Evolutionary conservation across 176 grass and related monocot species (phyloP), one percentile per base, ranked within the genome.

Genomic region (Avena atlantica): DNA sequence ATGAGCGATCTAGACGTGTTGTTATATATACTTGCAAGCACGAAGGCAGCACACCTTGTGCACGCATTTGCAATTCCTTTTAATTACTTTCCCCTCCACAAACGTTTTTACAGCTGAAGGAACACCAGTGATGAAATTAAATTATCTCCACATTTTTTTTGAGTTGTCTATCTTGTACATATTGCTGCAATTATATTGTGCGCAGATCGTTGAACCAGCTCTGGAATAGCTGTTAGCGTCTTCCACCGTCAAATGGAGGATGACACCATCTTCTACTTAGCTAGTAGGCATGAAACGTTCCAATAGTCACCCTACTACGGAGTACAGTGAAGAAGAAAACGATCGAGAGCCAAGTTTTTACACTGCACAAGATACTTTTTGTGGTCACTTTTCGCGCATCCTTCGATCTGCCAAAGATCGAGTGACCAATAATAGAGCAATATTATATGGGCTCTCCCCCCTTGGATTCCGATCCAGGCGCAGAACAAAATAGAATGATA

Each of bases 391-490:
- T 87, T 56, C 6, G 60, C 34, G 51, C 17, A 34, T 44, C 24
- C 72, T 71, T 19, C 17, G 89, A 88, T 88, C 85, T 60, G 86
- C 85, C 50, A 68, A 16, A 85, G 81, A 76, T 91, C 27, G 61
- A 76, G 76, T 34, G 89, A 81, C 70, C 86, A 91, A 88, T 88
- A 81, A 88, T 85, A 62, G 70, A 62, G 0, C 51, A 85, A 81
- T 88, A 81, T 91, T 91, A 37, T 85, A 81, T 77, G 61, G 70
- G 75, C 70, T 68, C 81, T 62, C 58, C 68, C 67, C n/a, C 67
- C n/a, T 52, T 44, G 85, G 85, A 87, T 89, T 67, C 88, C 69
- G 50, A 74, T 75, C 50, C 27, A 74, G 66, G 69, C 67, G 76
- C 78, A 53, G 59, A 79, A 79, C 47, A 87, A 50, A 67, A 19